Conservation (phyloP, 2,329 filamentous ascomycete species). For the Nigrospora osmanthi region DNA sequence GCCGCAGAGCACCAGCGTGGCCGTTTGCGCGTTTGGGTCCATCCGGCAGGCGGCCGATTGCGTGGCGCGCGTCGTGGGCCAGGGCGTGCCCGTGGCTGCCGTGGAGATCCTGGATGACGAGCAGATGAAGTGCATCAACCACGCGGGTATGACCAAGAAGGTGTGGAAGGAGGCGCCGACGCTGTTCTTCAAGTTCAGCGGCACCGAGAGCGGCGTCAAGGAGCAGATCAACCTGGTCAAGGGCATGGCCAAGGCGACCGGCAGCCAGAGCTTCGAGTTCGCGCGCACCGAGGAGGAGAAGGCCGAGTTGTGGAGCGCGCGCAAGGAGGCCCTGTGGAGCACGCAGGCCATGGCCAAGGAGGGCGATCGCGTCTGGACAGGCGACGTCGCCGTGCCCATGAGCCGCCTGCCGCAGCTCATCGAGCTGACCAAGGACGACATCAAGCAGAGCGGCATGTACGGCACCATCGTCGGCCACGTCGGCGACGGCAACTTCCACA, state of each 20-base stretch:
- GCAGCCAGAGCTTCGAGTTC: constrained; percentile 69
- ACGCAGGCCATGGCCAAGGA: constrained; percentile 59
- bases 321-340: constrained; percentile 80
- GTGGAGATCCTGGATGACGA: constrained; percentile 76
- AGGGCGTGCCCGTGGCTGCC: constrained; percentile 68
- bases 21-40: constrained; percentile 42
- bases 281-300: constrained; percentile 63
- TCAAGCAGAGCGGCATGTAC: constrained; percentile 47
- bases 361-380: constrained; percentile 75
- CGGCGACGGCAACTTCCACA: constrained; percentile 73
- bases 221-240: constrained; percentile 55
- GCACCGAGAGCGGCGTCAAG: constrained; percentile 59
- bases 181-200: constrained; percentile 65
- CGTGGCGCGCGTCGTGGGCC: constrained; percentile 62
- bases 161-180: constrained; percentile 58
- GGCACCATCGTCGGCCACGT: constrained; percentile 64
- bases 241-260: constrained; percentile 30
- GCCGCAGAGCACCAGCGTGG: constrained; percentile 66
- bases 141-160: constrained; percentile 47
- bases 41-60: constrained; percentile 61
- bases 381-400: constrained; percentile 79
- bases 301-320: constrained; percentile 71
- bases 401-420: constrained; percentile 67
- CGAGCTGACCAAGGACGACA: constrained; percentile 63
- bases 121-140: constrained; percentile 56